Conservation (phyloP, 441 rosid genomes). For the Adansonia gregorii region DNA sequence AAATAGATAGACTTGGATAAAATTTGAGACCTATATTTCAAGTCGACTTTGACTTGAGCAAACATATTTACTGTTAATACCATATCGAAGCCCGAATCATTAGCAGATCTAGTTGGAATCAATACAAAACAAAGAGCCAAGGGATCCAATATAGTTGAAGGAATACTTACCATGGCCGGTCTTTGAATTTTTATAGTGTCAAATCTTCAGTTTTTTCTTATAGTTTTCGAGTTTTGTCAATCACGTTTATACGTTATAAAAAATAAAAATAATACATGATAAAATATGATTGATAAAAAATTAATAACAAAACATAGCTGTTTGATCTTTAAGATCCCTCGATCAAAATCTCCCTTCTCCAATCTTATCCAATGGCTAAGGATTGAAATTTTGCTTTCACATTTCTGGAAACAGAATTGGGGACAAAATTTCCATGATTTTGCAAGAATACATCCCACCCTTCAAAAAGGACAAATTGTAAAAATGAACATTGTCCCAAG, state of each 20-base stretch:
- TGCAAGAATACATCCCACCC: constrained; percentile 33
- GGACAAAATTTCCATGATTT: constrained; percentile 25
- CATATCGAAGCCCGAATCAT: no score
- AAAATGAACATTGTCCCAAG: constrained; percentile 26
- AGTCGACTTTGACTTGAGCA: no score
- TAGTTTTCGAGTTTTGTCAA: no score
- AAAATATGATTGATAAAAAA: no score
- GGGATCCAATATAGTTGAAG: neutral
- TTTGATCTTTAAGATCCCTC: no score
- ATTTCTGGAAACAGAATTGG: constrained; percentile 27
- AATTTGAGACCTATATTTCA: no score
- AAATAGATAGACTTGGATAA: no score
- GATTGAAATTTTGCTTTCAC: constrained; percentile 7
- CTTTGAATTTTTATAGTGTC: neutral
- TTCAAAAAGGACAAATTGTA: constrained; percentile 29
- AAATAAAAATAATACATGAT: no score
- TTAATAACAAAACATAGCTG: no score
- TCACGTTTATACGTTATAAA: no score
- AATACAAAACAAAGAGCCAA: neutral
- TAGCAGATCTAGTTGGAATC: neutral
- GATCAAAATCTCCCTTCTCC: neutral
- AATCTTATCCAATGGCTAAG: neutral
- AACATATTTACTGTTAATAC: no score
- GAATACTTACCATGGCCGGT: neutral
- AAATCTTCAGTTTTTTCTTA: no score